Conservation (phyloP, 75 land plant genomes). For the Pinus taeda region DNA sequence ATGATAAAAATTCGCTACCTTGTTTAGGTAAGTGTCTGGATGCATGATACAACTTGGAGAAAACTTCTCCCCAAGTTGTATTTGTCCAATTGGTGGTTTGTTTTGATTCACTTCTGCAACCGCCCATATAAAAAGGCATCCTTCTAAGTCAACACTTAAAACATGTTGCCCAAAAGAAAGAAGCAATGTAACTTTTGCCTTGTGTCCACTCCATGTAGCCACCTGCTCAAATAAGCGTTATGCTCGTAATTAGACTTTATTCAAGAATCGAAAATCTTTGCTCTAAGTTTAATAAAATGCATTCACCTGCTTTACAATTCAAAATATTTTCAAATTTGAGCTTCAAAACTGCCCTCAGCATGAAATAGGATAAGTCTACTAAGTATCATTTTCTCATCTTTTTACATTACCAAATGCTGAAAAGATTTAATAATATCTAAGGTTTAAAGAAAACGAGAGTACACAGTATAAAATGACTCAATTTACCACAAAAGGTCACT, state of each 20-base stretch:
- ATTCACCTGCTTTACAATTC: not conserved
- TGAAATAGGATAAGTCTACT: too few relatives aligned
- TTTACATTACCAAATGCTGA: too few relatives aligned
- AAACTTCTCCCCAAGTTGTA: slow-evolving; percentile 54
- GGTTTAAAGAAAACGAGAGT: too few relatives aligned
- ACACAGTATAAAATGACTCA: too few relatives aligned
- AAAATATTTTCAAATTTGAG: too few relatives aligned
- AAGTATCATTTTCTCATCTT: too few relatives aligned
- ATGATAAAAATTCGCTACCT: slow-evolving; percentile 32
- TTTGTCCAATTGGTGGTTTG: slow-evolving; percentile 51
- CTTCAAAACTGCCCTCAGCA: too few relatives aligned
- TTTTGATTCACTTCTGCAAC: slow-evolving; percentile 37
- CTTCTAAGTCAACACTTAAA: slow-evolving; percentile 64
- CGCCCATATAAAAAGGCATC: slow-evolving; percentile 77
- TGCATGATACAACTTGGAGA: slow-evolving; percentile 89
- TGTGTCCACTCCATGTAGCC: slow-evolving; percentile 81
- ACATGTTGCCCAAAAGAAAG: slow-evolving; percentile 77
- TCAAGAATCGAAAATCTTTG: not conserved
- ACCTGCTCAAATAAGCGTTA: slow-evolving; percentile 38
- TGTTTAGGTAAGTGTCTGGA: slow-evolving; percentile 97
- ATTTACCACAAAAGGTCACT: too few relatives aligned
- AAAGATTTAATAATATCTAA: too few relatives aligned
- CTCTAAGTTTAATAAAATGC: not conserved
- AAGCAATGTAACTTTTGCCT: slow-evolving; percentile 54
- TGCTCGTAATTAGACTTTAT: not conserved